phyloP scores from a whole-genome alignment of 345 rosid genomes.

The Hypericum perforatum region DNA sequence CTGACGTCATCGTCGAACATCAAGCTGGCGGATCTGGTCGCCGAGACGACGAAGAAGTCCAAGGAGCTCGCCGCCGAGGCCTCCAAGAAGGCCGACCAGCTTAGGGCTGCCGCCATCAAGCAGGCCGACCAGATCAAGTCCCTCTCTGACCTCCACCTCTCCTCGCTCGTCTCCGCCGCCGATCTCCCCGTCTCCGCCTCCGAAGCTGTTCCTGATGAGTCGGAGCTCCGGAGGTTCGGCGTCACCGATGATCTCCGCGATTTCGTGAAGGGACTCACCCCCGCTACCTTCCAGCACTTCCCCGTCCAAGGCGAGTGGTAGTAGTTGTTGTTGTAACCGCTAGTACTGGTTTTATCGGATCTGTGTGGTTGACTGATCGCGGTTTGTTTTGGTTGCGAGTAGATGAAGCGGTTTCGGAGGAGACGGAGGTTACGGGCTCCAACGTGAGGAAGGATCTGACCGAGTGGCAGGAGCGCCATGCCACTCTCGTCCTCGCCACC shows the following conservation, averaged over 20 bases:
- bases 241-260: slow-evolving; percentile 48
- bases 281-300: slow-evolving; percentile 46
- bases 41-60: slow-evolving; percentile 38
- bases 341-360: not conserved
- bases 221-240: slow-evolving; percentile 38
- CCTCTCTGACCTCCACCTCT: slow-evolving; percentile 23
- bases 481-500: slow-evolving; percentile 39
- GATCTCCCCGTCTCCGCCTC: not conserved
- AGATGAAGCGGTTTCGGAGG: slow-evolving; percentile 40
- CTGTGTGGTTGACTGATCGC: not conserved
- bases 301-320: slow-evolving; percentile 32
- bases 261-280: slow-evolving; percentile 39
- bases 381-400: slow-evolving; percentile 7
- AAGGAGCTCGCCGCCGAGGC: slow-evolving; percentile 48
- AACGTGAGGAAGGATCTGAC: slow-evolving; percentile 56
- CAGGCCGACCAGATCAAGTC: slow-evolving; percentile 46
- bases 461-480: slow-evolving; percentile 53
- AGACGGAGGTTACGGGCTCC: slow-evolving; percentile 37
- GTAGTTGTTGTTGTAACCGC: not conserved
- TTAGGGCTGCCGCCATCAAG: slow-evolving; percentile 39
- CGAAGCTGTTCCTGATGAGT: slow-evolving; percentile 4
- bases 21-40: slow-evolving; percentile 30
- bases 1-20: slow-evolving; percentile 9
- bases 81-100: slow-evolving; percentile 41
- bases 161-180: slow-evolving; percentile 12